A percentile compares a stretch with the other conserved stretches of the same genome.
Evolutionary conservation across 2,329 filamentous ascomycete genomes (phyloP).

Genomic region (Dothideomycetes sp.): DNA sequence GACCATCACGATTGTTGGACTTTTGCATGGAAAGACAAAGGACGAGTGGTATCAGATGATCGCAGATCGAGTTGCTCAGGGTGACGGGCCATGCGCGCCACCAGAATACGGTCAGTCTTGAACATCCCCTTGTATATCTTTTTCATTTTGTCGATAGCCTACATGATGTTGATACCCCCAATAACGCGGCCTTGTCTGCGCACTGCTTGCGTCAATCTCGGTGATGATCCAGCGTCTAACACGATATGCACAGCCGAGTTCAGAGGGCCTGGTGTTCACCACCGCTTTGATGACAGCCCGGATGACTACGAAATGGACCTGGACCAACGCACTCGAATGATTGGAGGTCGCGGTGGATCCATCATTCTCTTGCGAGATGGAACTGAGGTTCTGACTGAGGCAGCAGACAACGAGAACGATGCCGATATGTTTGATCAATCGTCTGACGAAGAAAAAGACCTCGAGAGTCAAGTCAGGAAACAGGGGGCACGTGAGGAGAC

Average conservation of each 20-base stretch:
- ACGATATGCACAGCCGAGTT: slow-evolving; percentile 32
- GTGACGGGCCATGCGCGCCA: slow-evolving; percentile 95
- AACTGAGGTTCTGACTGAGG: slow-evolving; percentile 81
- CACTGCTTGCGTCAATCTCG: neutral
- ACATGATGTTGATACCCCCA: neutral
- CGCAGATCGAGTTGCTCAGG: slow-evolving; percentile 84
- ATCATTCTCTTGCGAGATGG: slow-evolving; percentile 95
- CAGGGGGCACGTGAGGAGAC: slow-evolving; percentile 41
- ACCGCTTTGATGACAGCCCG: slow-evolving; percentile 38
- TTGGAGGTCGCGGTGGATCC: slow-evolving; percentile 63
- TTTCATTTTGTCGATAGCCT: neutral
- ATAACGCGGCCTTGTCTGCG: neutral
- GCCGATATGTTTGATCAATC: slow-evolving; percentile 83
- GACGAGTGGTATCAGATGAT: slow-evolving; percentile 98
- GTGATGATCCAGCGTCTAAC: slow-evolving; percentile 7
- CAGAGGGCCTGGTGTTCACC: slow-evolving; percentile 38
- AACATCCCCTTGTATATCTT: slow-evolving; percentile 14
- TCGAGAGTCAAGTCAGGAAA: slow-evolving; percentile 73
- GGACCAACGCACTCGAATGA: slow-evolving; percentile 54
- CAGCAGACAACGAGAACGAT: slow-evolving; percentile 42
- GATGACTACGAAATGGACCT: slow-evolving; percentile 63
- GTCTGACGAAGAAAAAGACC: slow-evolving; percentile 54
- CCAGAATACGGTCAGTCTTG: slow-evolving; percentile 93
- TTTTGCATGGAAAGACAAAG: slow-evolving; percentile 84
- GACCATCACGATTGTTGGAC: slow-evolving; percentile 88